Base-by-base conservation (phyloP, 805 yeast species). In the Saccharomycopsis javanensis region DNA sequence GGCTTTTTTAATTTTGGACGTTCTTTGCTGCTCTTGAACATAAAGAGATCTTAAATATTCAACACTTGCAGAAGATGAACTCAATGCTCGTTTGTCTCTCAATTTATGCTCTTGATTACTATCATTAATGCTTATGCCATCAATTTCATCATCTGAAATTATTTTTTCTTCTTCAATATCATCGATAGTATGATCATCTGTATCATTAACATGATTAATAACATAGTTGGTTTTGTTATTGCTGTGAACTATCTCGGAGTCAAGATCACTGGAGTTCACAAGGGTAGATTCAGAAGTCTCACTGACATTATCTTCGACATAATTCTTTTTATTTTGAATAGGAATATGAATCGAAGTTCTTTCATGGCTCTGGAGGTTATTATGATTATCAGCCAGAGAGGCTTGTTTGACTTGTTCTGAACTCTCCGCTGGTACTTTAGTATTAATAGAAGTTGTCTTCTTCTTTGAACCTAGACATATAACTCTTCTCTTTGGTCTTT, bases 401-500 rank as follows among this genome's bases (percentile, higher is more conserved):
- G 15, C 5, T 13, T n/a, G 52, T 28, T 50, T 50, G 23, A 42
- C 25, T 42, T 7, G 23, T 11, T 18, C 27, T 10, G 48, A 20
- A 20, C 23, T 42, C 28, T 42, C 48, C 28, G 23, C 15, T 2
- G 31, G 20, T 13, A 37, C 15, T 10, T 28, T 27, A 18, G 27
- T 38, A 5, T 27, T 35, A 11, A 15, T 25, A 18, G 48, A 16
- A 16, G 20, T 13, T 4, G 23, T 30, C 6, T 27, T 48, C 55
- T 57, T 51, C 51, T 55, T 53, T 28, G 34, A 51, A 10, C 55
- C 51, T 34, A 68, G 55, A 48, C 63, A 62, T 38, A 70, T 59
- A 4, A 67, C 68, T 20, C 73, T 61, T 28, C 72, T 63, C 38
- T 64, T 61, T 11, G 68, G 71, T 38, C 62, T 63, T 30, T 63